Evolutionary conservation across 169 alveolate genomes (phyloP), one percentile per base, ranked within the genome.

Genomic region (Eimeria necatrix): DNA sequence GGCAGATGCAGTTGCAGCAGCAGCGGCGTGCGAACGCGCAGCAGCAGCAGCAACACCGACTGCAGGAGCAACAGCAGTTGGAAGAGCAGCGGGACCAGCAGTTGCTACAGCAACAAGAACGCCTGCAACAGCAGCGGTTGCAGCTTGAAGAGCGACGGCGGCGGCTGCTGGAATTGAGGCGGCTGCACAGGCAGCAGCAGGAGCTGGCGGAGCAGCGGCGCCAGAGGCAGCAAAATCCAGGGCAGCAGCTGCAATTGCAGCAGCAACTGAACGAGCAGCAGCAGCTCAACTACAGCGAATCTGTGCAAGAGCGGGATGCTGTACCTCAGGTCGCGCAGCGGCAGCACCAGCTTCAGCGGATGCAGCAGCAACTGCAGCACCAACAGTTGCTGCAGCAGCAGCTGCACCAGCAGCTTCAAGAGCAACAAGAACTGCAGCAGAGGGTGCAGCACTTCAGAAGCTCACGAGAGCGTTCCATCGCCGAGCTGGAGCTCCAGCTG

Each of bases 301-400:
- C 41, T 32, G 3, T 32, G 41, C 41, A 32, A 32, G 41, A 32
- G 41, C 41, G 41, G 41, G 41, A 32, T 32, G 41, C 41, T 32
- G 41, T 32, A 2, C 41, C 41, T 32, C 41, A 32, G 41, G 41
- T 0, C 41, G 41, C 41, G 46, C 49, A 71, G 51, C 83, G 24
- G 83, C 48, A 24, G 52, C 48, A 71, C 51, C 49, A 71, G 51
- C 83, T n/a, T 52, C 83, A 71, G 49, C 83, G 7, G 83, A 0
- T 56, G 68, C 68, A 14, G 68, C 68, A 56, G 68, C 68, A 56
- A 18, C 68, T 56, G 68, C 68, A 56, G 68, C 68, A 56, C 22
- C 68, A 56, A 3, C 68, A 56, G 68, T 51, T 12, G 85, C 56
- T 32, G 85, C 85, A 32, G 85, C 85, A 74, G 56, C 85, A 32